phyloP scores from a whole-genome alignment of 2,329 filamentous ascomycete species.

The Claviceps fusiformis region DNA sequence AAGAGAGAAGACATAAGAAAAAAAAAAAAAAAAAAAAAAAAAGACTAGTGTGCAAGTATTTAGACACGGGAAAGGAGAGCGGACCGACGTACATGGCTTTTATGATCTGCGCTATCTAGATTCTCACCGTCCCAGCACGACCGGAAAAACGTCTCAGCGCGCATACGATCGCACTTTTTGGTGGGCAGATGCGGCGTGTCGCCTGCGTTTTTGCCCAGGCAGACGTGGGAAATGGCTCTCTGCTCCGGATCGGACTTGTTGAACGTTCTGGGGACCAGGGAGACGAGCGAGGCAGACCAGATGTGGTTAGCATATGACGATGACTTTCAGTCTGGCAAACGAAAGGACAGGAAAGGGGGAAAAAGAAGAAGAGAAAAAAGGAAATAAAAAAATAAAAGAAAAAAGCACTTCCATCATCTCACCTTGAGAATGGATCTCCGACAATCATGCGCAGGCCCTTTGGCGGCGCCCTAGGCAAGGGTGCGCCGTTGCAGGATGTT shows the following conservation, averaged over 20 bases:
- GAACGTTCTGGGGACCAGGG: constrained; percentile 20
- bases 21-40: too few relatives aligned
- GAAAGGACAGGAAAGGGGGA: background rate
- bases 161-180: constrained; percentile 36
- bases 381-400: too few relatives aligned
- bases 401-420: background rate
- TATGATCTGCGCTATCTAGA: constrained; percentile 39
- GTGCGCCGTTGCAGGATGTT: constrained; percentile 9
- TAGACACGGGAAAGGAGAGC: too few relatives aligned
- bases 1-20: too few relatives aligned
- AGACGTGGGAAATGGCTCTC: constrained; percentile 40
- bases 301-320: too few relatives aligned
- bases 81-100: constrained; percentile 39
- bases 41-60: background rate
- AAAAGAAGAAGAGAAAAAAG: background rate
- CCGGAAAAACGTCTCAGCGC: constrained; percentile 43
- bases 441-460: constrained; percentile 52
- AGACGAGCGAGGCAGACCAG: too few relatives aligned
- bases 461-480: constrained; percentile 41
- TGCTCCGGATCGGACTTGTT: constrained; percentile 29
- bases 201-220: constrained; percentile 27
- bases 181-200: constrained; percentile 38
- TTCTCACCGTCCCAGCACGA: constrained; percentile 50
- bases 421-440: constrained; percentile 38
- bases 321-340: too few relatives aligned